Evolutionary conservation across 768 basidiomycete species (phyloP).

Genomic region (Phallus indusiatus): DNA sequence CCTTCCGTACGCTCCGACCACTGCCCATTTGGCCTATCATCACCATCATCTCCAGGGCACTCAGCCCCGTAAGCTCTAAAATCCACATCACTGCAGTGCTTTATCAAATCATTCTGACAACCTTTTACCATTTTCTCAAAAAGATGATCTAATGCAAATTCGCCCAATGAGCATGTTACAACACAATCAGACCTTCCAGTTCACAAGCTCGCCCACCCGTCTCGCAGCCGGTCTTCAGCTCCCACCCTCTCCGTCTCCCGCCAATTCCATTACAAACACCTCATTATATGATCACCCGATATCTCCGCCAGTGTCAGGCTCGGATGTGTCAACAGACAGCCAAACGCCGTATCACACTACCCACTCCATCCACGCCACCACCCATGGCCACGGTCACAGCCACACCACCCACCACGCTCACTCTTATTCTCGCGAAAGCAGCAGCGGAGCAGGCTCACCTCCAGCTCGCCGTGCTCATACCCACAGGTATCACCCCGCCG

Average conservation of each 20-base stretch:
- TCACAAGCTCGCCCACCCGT: constrained; percentile 55
- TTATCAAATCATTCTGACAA: constrained; percentile 46
- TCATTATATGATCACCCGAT: constrained; percentile 53
- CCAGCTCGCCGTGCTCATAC: constrained; percentile 56
- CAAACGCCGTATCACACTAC: constrained; percentile 1
- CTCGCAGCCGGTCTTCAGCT: constrained; percentile 43
- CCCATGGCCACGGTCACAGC: not conserved
- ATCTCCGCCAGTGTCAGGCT: constrained; percentile 81
- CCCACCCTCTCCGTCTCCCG: constrained; percentile 46
- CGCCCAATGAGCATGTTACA: constrained; percentile 14
- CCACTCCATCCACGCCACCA: not conserved
- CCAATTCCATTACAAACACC: constrained; percentile 59
- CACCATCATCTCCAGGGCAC: constrained; percentile 36
- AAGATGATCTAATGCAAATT: constrained; percentile 48
- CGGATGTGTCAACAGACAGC: constrained; percentile 80
- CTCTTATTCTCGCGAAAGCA: constrained; percentile 51
- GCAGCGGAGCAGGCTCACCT: constrained; percentile 59
- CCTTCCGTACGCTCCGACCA: constrained; percentile 37
- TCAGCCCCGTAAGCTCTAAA: constrained; percentile 26
- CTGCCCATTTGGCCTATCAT: constrained; percentile 31
- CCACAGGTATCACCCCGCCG: constrained; percentile 71
- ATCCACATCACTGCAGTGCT: constrained; percentile 34
- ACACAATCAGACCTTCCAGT: constrained; percentile 46
- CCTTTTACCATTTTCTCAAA: constrained; percentile 37
- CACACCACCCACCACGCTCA: constrained; percentile 36